These are phyloP conservation scores for Peronospora destructor DNA, from an alignment of 352 stramenopile genomes.

Conservation along the genomic window DNA sequence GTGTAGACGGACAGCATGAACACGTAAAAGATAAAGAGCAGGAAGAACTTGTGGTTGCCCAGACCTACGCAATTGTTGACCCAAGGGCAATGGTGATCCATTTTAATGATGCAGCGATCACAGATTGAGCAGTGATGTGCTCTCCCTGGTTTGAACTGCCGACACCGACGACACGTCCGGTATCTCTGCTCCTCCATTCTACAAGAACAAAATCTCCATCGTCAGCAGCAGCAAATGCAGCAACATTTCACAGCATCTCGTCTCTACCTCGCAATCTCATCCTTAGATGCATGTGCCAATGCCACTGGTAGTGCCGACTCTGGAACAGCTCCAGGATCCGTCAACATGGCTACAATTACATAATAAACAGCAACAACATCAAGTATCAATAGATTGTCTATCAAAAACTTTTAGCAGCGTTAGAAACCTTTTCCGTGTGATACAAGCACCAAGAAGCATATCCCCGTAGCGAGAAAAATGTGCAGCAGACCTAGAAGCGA, in stretches of 20 bases:
- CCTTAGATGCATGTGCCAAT: constrained; percentile 64
- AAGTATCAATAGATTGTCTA: constrained; percentile 4
- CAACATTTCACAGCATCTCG: not conserved
- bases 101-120: constrained; percentile 94
- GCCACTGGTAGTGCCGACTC: constrained; percentile 87
- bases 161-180: constrained; percentile 85
- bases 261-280: constrained; percentile 56
- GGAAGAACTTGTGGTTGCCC: constrained; percentile 97
- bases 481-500: constrained; percentile 62
- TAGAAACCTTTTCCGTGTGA: constrained; percentile 89
- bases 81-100: constrained; percentile 99
- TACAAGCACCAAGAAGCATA: constrained; percentile 87
- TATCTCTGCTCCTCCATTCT: constrained; percentile 82
- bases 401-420: not conserved
- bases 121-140: constrained; percentile 96
- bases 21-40: constrained; percentile 89
- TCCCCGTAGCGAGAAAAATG: constrained; percentile 50
- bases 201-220: constrained; percentile 9
- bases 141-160: constrained; percentile 93
- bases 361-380: constrained; percentile 2
- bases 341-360: constrained; percentile 89
- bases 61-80: constrained; percentile 99
- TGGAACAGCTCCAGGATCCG: constrained; percentile 94
- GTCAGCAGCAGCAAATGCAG: constrained; percentile 3
- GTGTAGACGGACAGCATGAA: constrained; percentile 94